Conservation (phyloP, 352 stramenopile genomes). For the Phytophthora sp. region DNA sequence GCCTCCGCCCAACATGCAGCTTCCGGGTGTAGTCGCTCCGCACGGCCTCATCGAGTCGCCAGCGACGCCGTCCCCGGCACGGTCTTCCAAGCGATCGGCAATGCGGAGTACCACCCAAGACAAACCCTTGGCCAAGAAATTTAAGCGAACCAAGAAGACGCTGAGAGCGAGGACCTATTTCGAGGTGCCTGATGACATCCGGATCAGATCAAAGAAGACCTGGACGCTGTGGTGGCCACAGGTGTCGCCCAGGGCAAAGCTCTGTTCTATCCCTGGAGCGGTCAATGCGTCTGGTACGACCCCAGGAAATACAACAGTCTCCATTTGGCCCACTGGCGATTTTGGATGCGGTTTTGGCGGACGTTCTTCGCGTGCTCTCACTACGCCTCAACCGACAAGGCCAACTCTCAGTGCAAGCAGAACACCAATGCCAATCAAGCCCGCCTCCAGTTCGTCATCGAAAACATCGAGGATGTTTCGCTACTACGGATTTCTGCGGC, state of each 20-base stretch:
- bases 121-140: no score
- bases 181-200: neutral
- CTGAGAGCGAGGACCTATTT: no score
- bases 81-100: no score
- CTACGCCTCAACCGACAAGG: neutral
- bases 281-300: constrained; percentile 2
- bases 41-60: no score
- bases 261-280: neutral
- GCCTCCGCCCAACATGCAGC: no score
- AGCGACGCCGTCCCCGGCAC: no score
- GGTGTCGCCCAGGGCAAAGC: neutral
- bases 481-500: neutral
- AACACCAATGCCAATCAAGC: neutral
- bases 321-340: neutral
- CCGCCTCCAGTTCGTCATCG: neutral
- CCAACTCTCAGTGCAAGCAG: neutral
- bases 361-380: neutral
- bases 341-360: neutral
- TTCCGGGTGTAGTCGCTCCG: no score
- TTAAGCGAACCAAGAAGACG: no score
- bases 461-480: neutral
- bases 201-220: neutral
- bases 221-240: no score
- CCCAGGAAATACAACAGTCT: neutral
- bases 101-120: no score